A percentile compares a stretch with the other conserved stretches of the same genome.
Evolutionary conservation across 441 rosid species (phyloP).

Genomic region (Pelargonium australe): DNA sequence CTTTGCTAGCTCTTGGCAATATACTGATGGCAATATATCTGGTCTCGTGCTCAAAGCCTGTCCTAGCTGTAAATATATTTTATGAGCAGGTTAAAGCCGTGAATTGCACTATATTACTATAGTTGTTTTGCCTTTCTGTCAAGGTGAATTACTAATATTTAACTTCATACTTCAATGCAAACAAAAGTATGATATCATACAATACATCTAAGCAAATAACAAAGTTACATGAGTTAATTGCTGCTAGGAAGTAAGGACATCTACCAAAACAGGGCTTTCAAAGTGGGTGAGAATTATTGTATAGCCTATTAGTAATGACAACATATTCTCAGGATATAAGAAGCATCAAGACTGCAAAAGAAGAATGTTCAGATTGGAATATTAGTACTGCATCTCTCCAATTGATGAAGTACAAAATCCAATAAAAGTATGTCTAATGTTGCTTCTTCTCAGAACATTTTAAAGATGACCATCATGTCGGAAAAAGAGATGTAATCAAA

Average conservation of each 20-base stretch:
- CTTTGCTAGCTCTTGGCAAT: conserved; percentile 91
- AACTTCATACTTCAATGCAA: not conserved
- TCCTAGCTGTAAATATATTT: conserved; percentile 65
- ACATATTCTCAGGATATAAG: no score
- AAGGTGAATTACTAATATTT: not conserved
- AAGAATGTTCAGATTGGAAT: no score
- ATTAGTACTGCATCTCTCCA: no score
- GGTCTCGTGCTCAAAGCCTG: conserved; percentile 99
- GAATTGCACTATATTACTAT: not conserved
- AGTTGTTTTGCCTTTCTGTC: not conserved
- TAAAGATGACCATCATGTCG: no score
- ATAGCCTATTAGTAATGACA: no score
- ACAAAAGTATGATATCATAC: not conserved
- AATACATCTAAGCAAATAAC: not conserved
- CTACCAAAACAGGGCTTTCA: not conserved
- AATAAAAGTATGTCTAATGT: no score
- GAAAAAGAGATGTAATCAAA: no score
- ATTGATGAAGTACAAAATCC: no score
- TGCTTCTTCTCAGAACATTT: no score
- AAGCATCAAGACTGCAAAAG: no score
- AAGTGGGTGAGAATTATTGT: not conserved
- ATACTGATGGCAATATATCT: conserved; percentile 74
- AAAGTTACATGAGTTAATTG: not conserved
- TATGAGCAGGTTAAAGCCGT: not conserved
- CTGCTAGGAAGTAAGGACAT: not conserved